These are phyloP conservation scores for Infundibulicybe gibba DNA, from an alignment of 768 basidiomycete genomes.

Conservation along the genomic window DNA sequence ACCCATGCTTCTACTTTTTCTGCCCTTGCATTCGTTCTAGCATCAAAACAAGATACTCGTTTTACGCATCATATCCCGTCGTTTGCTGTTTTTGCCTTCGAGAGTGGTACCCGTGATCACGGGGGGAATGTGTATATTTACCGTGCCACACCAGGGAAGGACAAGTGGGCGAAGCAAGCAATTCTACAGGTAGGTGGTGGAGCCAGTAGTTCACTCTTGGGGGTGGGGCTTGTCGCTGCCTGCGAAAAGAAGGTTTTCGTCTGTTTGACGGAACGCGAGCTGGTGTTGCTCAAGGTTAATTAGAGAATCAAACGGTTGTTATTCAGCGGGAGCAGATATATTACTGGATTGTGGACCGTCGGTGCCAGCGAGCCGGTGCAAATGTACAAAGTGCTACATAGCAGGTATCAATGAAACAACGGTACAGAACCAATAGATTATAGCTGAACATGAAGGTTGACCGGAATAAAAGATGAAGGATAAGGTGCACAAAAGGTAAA, in stretches of 20 bases:
- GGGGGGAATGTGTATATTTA: conserved; percentile 89
- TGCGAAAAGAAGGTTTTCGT: conserved; percentile 39
- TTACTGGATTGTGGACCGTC: conserved; percentile 16
- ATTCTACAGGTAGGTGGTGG: conserved; percentile 75
- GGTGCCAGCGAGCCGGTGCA: conserved; percentile 16
- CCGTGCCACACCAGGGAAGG: conserved; percentile 46
- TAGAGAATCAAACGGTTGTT: conserved; percentile 2
- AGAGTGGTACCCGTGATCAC: conserved; percentile 62
- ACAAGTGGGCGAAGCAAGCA: conserved; percentile 73
- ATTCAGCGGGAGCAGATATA: conserved; percentile 8
- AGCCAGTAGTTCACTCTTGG: conserved; percentile 70
- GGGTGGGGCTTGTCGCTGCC: conserved; percentile 54
- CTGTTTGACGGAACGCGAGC: conserved; percentile 74
- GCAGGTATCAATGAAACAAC: conserved; percentile 21
- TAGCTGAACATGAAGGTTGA: conserved; percentile 12
- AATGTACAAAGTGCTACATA: conserved; percentile 23
- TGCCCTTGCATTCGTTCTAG: conserved; percentile 90
- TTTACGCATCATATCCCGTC: conserved; percentile 74
- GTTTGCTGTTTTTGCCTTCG: conserved; percentile 73
- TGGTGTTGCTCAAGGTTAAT: conserved; percentile 52
- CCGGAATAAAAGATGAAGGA: conserved; percentile 12
- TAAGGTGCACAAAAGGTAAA: conserved; percentile 11
- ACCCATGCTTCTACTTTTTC: conserved; percentile 79
- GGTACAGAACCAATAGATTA: conserved; percentile 21
- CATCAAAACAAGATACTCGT: conserved; percentile 86